Percentiles rank a stretch among this genome's conserved stretches.
Conservation (phyloP, 129 eudicot genomes). For the Kitagawia praeruptora region DNA sequence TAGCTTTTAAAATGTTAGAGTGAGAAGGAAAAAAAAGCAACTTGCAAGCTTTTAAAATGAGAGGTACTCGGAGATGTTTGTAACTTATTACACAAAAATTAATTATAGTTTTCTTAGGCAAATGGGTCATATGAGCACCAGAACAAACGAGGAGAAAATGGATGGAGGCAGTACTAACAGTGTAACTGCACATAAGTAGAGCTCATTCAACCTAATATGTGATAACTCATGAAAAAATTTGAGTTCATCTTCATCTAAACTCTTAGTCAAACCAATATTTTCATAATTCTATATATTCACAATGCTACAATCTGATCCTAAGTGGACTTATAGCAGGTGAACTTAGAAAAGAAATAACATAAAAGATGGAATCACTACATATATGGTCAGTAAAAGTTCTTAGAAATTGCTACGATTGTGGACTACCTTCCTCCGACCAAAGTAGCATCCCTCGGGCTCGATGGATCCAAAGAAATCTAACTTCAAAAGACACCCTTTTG, state of each 20-base stretch:
- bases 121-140: neutral
- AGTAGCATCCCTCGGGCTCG: slow-evolving; percentile 97
- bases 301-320: neutral
- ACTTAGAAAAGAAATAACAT: neutral
- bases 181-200: neutral
- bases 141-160: neutral
- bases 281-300: neutral
- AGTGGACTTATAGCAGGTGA: neutral
- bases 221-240: neutral
- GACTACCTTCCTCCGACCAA: slow-evolving; percentile 87
- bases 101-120: neutral
- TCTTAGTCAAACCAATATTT: neutral
- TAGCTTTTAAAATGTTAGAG: neutral
- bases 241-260: neutral
- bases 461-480: slow-evolving; percentile 97
- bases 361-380: neutral
- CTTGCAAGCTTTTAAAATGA: neutral
- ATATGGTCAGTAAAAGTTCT: neutral
- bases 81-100: neutral
- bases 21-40: neutral
- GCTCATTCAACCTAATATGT: neutral
- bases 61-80: neutral
- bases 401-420: neutral
- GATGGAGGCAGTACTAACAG: neutral
- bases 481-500: slow-evolving; percentile 89